Evolutionary conservation across 1,284 basidiomycete genomes (phyloP), one percentile per base, ranked within the genome.

Genomic region (Afroboletus lepidellus): DNA sequence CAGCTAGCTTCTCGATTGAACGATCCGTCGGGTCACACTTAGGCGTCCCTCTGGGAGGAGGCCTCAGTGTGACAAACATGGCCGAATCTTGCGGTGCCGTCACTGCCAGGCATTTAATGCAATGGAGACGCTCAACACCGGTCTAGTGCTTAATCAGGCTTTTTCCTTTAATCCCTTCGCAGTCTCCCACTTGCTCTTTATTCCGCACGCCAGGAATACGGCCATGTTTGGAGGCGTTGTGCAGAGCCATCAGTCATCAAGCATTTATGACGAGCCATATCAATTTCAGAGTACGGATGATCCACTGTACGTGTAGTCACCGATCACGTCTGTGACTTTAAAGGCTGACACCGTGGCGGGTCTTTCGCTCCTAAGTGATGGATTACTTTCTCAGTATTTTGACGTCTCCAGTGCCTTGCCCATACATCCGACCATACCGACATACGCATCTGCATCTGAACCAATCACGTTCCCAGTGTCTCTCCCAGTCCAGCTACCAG

Each of bases 381-480:
- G 53, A 38, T 49, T 65, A 12, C 47, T 62, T 18, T 39, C 53
- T 5, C 59, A 46, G 3, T 11, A 63, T n/a, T 41, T 50, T 23
- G 51, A 46, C 16, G 3, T 32, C 5, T 44, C 60, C 3, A 5
- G 32, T 20, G 8, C 18, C 30, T 12, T 12, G 4, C 8, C 23
- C 6, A 25, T n/a, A 8, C 18, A 33, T 9, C 8, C 21, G 12
- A 5, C 11, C 1, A 9, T 33, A 18, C 37, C 25, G 0, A 36
- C 21, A 3, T 42, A 32, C 0, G 20, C 18, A 12, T 15, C 42
- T 1, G 2, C 20, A 20, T 39, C 38, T 8, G 11, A 20, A 9
- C 20, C n/a, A 2, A 7, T 18, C 7, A 6, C 23, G n/a, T 13
- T 11, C 29, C 1, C 29, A 9, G 29, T 13, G 1, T 13, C 29